Evolutionary conservation across 2,329 filamentous ascomycete genomes (phyloP), one percentile per base, ranked within the genome.

Genomic region (Coniosporium tulheliwenetii): DNA sequence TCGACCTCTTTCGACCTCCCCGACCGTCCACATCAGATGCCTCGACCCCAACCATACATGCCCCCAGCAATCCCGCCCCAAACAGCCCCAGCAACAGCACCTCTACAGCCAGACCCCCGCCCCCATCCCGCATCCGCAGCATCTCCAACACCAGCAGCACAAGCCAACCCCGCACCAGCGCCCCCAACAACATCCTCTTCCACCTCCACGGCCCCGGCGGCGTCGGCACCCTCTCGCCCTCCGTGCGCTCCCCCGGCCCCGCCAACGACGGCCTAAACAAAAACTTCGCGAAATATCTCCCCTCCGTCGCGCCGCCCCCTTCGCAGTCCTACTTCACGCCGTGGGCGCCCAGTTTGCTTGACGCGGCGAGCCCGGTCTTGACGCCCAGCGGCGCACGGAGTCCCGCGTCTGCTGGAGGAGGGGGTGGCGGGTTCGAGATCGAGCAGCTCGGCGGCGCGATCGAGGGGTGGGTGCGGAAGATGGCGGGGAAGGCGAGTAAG

Each of bases 391-490:
- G 53, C 54, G 14, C 52, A 32, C 44, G 46, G 34, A 33, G 45
- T 35, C 19, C 19, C 7, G 19, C n/a, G n/a, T n/a, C 19, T 26
- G 19, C 19, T 4, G 38, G 47, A 39, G 41, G 40, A 30, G 40
- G 45, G 35, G 49, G 54, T 14, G 52, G 54, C 5, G 56, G 58
- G 13, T 45, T 69, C 15, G 63, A 67, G 7, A 65, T 96, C 2
- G 86, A 94, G 52, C 83, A 87, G 47, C 79, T 93, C 8, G 86
- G 87, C 1, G 81, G 85, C 5, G 81, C 82, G 2, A 79, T 96
- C 29, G 91, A 96, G 61, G 81, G 79, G 1, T 98, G 91, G 86
- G 68, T 96, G 44, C 72, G 87, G 44, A 85, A 85, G 46, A 78
- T 93, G 32, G 85, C 85, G 44, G 67, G 71, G 5, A 79, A 79